Conservation (phyloP, 2,329 filamentous ascomycete species). For the Sarocladium kiliense region DNA sequence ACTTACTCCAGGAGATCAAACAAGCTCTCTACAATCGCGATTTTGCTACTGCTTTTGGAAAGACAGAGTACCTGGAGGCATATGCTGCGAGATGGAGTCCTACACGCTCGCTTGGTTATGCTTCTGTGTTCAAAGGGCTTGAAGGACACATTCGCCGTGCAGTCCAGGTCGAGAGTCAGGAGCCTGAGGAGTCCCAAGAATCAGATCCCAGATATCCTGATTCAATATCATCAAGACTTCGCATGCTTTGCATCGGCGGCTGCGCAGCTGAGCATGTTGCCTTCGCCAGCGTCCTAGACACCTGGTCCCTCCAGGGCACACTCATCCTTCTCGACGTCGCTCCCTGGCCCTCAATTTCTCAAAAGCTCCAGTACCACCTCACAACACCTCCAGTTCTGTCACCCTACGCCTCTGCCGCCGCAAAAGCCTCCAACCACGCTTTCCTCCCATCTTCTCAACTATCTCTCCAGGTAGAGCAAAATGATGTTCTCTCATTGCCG, state of each 20-base stretch:
- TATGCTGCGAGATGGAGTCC: constrained; percentile 93
- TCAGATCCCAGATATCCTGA: not conserved
- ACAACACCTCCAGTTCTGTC: constrained; percentile 45
- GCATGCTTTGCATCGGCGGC: constrained; percentile 47
- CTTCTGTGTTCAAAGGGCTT: constrained; percentile 44
- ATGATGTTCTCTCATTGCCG: constrained; percentile 43
- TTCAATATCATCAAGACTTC: constrained; percentile 20
- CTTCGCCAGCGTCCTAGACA: constrained; percentile 37
- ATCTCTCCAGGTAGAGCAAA: constrained; percentile 35
- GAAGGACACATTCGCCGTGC: not conserved
- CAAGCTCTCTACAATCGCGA: constrained; percentile 80
- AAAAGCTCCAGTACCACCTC: constrained; percentile 52
- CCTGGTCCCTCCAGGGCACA: constrained; percentile 19
- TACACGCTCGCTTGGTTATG: constrained; percentile 76
- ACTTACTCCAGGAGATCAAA: constrained; percentile 75
- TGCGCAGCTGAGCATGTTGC: constrained; percentile 58
- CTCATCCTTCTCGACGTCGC: constrained; percentile 76
- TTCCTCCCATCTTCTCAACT: constrained; percentile 36
- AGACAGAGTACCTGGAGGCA: constrained; percentile 64
- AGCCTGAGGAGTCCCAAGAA: constrained; percentile 9
- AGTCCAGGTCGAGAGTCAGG: constrained; percentile 3
- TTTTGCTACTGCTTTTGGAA: constrained; percentile 74
- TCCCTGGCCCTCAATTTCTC: constrained; percentile 64
- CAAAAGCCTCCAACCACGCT: constrained; percentile 37
- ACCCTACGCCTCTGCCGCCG: constrained; percentile 45